Evolutionary conservation across 768 basidiomycete species (phyloP).

Genomic region (Boletus rubroflammeus): DNA sequence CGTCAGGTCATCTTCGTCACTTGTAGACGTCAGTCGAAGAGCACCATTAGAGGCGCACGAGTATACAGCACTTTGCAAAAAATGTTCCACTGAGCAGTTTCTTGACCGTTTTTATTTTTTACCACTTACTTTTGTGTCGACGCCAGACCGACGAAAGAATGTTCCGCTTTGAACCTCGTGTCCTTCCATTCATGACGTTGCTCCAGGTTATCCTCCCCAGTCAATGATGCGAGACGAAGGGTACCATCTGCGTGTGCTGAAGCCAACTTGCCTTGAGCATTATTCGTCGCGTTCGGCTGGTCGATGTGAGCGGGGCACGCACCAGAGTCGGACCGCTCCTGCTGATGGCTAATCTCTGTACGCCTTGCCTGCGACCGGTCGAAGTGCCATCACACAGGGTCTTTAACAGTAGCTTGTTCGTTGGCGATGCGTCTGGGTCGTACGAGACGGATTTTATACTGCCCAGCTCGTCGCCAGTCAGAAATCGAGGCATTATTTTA

Average conservation of each 20-base stretch:
- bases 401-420: slow-evolving; percentile 33
- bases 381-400: slow-evolving; percentile 33
- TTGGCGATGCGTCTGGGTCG: slow-evolving; percentile 28
- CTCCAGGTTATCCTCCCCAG: slow-evolving; percentile 41
- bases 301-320: slow-evolving; percentile 21
- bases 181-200: slow-evolving; percentile 59
- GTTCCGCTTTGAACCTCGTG: slow-evolving; percentile 47
- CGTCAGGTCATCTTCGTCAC: slow-evolving; percentile 21
- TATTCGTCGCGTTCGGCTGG: slow-evolving; percentile 16
- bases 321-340: slow-evolving; percentile 37
- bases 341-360: slow-evolving; percentile 40
- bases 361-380: slow-evolving; percentile 33
- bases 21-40: slow-evolving; percentile 46
- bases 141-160: slow-evolving; percentile 62
- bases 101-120: not conserved
- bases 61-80: slow-evolving; percentile 38
- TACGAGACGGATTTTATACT: slow-evolving; percentile 62
- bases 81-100: not conserved
- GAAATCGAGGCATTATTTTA: slow-evolving; percentile 57
- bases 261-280: slow-evolving; percentile 55
- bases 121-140: slow-evolving; percentile 45
- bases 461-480: slow-evolving; percentile 77
- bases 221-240: slow-evolving; percentile 40
- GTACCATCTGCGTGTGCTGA: slow-evolving; percentile 63
- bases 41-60: slow-evolving; percentile 79